A percentile compares a stretch with the other conserved stretches of the same genome.
phyloP scores from a whole-genome alignment of 2,329 filamentous ascomycete genomes.

The Xylaria polymorpha region DNA sequence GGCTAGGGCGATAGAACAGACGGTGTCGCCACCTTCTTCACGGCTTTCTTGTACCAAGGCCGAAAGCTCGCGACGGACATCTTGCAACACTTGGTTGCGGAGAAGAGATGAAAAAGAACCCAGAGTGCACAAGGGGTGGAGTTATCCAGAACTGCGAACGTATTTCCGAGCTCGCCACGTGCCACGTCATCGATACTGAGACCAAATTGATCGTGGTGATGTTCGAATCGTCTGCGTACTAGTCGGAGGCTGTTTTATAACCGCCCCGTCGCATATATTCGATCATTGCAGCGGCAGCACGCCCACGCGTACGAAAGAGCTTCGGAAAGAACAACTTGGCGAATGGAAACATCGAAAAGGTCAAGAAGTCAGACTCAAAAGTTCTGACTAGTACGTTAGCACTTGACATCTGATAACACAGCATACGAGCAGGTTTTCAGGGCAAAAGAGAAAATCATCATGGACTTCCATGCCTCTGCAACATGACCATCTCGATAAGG shows the following conservation, averaged over 20 bases:
- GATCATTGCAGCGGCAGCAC: too few species aligned
- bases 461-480: too few species aligned
- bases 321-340: too few species aligned
- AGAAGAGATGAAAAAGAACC: slow-evolving; percentile 34
- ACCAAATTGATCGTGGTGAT: slow-evolving; percentile 39
- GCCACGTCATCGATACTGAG: slow-evolving; percentile 43
- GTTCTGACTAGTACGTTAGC: too few species aligned
- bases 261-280: slow-evolving; percentile 37
- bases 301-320: too few species aligned
- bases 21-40: slow-evolving; percentile 9
- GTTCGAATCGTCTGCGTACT: slow-evolving; percentile 42
- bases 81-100: slow-evolving; percentile 36
- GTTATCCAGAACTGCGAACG: slow-evolving; percentile 44
- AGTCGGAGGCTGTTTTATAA: slow-evolving; percentile 43
- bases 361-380: too few species aligned
- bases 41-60: slow-evolving; percentile 29
- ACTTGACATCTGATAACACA: too few species aligned
- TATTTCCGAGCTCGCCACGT: slow-evolving; percentile 45
- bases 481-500: too few species aligned
- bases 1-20: slow-evolving; percentile 42
- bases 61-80: slow-evolving; percentile 41
- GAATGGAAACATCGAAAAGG: too few species aligned
- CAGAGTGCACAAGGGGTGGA: slow-evolving; percentile 35
- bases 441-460: too few species aligned
- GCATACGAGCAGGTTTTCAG: too few species aligned